These are phyloP conservation scores for Cryphonectria parasitica DNA, from an alignment of 2,329 filamentous ascomycete species.

Conservation along the genomic window DNA sequence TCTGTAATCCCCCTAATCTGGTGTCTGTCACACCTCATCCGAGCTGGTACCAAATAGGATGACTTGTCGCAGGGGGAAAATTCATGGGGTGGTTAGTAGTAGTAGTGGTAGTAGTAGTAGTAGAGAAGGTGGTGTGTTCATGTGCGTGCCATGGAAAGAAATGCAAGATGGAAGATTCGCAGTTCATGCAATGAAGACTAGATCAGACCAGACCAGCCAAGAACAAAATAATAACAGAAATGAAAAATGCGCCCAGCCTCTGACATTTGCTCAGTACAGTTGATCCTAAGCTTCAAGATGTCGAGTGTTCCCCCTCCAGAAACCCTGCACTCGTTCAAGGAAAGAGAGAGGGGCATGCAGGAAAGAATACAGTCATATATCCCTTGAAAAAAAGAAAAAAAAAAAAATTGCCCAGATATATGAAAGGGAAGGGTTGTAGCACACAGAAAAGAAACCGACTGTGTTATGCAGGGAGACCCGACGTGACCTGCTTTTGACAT, in stretches of 20 bases:
- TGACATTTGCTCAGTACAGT: neutral
- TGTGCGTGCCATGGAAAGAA: neutral
- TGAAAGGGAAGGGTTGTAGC: neutral
- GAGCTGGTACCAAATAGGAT: neutral
- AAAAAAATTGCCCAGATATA: neutral
- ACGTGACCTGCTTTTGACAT: neutral
- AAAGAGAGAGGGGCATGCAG: neutral
- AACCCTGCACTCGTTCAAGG: neutral
- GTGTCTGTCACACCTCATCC: constrained; percentile 9
- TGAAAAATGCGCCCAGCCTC: neutral
- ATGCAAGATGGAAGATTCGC: constrained; percentile 8
- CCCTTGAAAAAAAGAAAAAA: neutral
- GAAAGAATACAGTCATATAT: neutral
- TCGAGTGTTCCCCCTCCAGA: neutral
- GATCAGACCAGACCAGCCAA: neutral
- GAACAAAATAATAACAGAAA: no score
- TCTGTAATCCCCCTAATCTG: neutral
- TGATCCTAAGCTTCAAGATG: neutral
- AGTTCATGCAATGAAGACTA: constrained; percentile 16
- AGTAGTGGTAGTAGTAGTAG: neutral
- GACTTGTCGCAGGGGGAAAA: neutral
- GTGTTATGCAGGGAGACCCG: neutral
- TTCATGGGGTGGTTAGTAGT: neutral
- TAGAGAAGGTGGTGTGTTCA: neutral
- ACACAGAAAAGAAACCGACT: no score